Evolutionary conservation across 352 stramenopile genomes (phyloP), one percentile per base, ranked within the genome.

Genomic region (Phytophthora crassamura): DNA sequence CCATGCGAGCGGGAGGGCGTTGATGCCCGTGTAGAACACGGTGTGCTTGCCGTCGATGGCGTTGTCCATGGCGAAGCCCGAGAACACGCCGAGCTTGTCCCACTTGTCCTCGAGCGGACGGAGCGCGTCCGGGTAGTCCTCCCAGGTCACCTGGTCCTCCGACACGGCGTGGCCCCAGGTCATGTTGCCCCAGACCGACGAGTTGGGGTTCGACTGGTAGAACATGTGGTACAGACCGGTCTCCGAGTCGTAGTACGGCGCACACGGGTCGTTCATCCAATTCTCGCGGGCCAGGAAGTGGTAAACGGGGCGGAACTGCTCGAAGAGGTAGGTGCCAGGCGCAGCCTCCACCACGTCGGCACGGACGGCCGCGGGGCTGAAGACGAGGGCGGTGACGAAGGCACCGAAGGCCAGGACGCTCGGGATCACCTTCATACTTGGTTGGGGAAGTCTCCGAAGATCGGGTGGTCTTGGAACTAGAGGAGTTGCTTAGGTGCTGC

Each of bases 251-350:
- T 80, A 93, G 69, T 92, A 89, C 33, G 86, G 84, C 0, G 73
- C 86, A 58, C 86, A 93, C 41, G 86, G 86, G 58, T 94, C 86
- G 69, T 94, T 94, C 83, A 91, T 89, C 85, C 85, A 93, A 68
- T 92, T 88, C 52, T 89, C 72, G 45, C 77, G 80, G 39, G 77
- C 66, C 18, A 61, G 60, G 64, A 89, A 88, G 69, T 91, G 82
- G 62, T 80, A 90, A 16, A 86, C 68, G 2, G 82, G 75, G 25
- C 79, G 82, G 63, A 83, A 77, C 69, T 90, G 81, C 7, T 80
- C 49, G 64, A 90, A 90, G 14, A 67, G 59, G 7, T 68, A 33
- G 15, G 75, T 70, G n/a, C 73, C 77, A 8, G 71, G 69, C 28
- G 53, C 59, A 5, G 79, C 74, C 32, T 76, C 43, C 40, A 72